A percentile compares a stretch with the other conserved stretches of the same genome.
Conservation (phyloP, 345 rosid genomes). For the Camelina hispida region DNA sequence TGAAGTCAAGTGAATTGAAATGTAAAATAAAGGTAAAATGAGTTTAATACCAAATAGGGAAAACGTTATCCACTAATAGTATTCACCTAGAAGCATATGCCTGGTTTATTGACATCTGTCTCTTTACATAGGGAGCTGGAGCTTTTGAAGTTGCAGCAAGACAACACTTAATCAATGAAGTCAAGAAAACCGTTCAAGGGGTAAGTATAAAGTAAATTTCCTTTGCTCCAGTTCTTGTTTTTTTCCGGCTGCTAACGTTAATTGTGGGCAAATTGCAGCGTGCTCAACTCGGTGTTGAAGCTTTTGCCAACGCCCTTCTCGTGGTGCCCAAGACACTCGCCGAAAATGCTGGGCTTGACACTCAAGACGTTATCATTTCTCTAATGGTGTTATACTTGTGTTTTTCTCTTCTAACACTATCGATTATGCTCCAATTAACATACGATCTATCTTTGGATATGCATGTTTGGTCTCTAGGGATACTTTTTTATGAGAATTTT, state of each 20-base stretch:
- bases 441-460: too few species aligned
- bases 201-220: conserved; percentile 45
- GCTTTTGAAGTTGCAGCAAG: conserved; percentile 99
- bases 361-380: conserved; percentile 90
- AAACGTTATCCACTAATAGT: background rate
- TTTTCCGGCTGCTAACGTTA: conserved; percentile 13
- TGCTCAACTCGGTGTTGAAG: conserved; percentile 97
- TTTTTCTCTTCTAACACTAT: background rate
- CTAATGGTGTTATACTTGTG: conserved; percentile 60
- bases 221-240: background rate
- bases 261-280: conserved; percentile 59
- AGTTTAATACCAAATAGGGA: background rate
- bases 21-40: background rate
- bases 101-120: conserved; percentile 20
- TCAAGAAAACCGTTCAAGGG: conserved; percentile 95
- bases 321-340: conserved; percentile 96
- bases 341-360: conserved; percentile 95
- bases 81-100: conserved; percentile 3
- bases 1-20: conserved; percentile 18
- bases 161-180: conserved; percentile 78
- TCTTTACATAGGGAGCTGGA: conserved; percentile 79
- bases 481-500: too few species aligned
- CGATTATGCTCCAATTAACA: background rate
- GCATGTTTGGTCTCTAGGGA: too few species aligned
- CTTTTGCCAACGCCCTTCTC: conserved; percentile 97